phyloP scores from a whole-genome alignment of 108 stramenopile genomes.

The Cyclotella choctawhatcheeana region DNA sequence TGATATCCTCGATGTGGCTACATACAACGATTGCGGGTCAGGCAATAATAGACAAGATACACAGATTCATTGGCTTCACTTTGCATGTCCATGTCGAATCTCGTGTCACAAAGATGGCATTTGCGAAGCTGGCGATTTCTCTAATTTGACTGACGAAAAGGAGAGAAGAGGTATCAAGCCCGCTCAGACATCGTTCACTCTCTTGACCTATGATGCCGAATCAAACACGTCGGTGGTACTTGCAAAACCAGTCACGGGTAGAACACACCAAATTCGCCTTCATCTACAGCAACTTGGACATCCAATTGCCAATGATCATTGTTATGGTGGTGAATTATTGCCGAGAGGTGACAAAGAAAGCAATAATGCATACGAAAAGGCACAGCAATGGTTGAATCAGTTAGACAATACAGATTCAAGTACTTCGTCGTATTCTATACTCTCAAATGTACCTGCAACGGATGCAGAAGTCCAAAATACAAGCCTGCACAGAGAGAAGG shows the following conservation, averaged over 20 bases:
- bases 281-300: constrained; percentile 83
- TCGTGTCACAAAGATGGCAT: constrained; percentile 76
- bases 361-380: constrained; percentile 42
- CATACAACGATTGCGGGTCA: background rate
- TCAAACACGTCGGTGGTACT: constrained; percentile 77
- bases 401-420: constrained; percentile 37
- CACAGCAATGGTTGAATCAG: constrained; percentile 49
- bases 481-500: constrained; percentile 36
- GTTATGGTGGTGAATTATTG: constrained; percentile 89
- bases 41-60: background rate
- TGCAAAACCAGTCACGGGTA: constrained; percentile 70
- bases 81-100: constrained; percentile 81
- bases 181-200: constrained; percentile 77
- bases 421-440: constrained; percentile 21
- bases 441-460: constrained; percentile 70
- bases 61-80: constrained; percentile 58
- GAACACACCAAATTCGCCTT: constrained; percentile 89
- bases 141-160: constrained; percentile 51
- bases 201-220: constrained; percentile 63
- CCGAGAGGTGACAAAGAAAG: constrained; percentile 66
- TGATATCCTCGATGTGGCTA: constrained; percentile 29
- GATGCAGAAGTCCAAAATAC: constrained; percentile 63
- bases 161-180: constrained; percentile 73
- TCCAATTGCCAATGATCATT: constrained; percentile 92
- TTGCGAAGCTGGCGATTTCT: constrained; percentile 78